Evolutionary conservation across 768 basidiomycete genomes (phyloP).

Genomic region (Termitomyces sp.): DNA sequence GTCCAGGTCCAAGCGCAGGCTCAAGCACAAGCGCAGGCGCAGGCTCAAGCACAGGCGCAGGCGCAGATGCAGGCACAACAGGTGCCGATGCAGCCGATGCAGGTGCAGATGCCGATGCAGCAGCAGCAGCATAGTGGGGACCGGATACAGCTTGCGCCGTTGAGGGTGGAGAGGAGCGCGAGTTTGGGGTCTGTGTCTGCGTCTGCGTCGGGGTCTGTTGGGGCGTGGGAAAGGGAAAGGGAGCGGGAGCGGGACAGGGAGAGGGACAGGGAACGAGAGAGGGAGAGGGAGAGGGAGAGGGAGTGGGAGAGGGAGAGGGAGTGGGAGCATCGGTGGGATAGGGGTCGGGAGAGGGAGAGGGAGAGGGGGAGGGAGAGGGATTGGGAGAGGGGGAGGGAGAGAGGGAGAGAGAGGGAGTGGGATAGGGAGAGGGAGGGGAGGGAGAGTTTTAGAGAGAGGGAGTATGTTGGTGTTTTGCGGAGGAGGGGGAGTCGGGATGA

Average conservation of each 20-base stretch:
- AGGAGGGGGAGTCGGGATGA: slow-evolving; percentile 5
- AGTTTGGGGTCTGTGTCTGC: slow-evolving; percentile 13
- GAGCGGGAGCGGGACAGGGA: slow-evolving; percentile 7
- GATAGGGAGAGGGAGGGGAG: slow-evolving; percentile 5
- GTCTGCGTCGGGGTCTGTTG: slow-evolving; percentile 4
- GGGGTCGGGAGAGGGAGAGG: slow-evolving; percentile 6
- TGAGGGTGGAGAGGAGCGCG: slow-evolving; percentile 22
- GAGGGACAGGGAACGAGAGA: slow-evolving; percentile 7
- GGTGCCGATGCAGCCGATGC: background rate
- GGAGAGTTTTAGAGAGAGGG: background rate
- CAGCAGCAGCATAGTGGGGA: slow-evolving; percentile 17
- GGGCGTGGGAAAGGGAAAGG: slow-evolving; percentile 5
- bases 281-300: slow-evolving; percentile 4
- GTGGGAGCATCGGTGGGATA: slow-evolving; percentile 9
- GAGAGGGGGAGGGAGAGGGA: slow-evolving; percentile 7
- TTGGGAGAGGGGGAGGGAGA: slow-evolving; percentile 5
- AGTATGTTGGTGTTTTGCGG: background rate
- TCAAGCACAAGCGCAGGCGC: background rate
- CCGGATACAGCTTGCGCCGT: slow-evolving; percentile 53
- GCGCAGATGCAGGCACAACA: background rate
- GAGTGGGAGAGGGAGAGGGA: slow-evolving; percentile 7
- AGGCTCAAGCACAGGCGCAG: background rate
- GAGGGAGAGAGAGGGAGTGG: background rate
- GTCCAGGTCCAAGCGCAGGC: too few relatives aligned
- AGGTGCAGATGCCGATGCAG: background rate